Base-by-base conservation (phyloP, 192 early-diverging fungal genomes). In the Spizellomyces punctatus region DNA sequence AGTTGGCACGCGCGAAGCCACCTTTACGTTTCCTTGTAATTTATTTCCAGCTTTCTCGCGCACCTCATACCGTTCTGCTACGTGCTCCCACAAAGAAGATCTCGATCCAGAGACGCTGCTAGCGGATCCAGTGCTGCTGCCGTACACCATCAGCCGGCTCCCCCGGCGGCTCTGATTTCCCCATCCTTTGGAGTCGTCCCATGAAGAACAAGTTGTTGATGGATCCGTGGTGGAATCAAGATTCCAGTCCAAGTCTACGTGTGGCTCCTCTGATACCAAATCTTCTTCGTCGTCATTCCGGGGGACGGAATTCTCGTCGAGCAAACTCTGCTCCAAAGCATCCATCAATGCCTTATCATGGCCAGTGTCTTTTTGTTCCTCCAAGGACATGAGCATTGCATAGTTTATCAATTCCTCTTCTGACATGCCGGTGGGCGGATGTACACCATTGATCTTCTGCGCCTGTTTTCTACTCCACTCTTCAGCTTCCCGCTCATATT, bases 371-470 rank as follows among this genome's bases (percentile, higher is more conserved):
- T 63, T 59, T 8, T 46, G 44, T 16, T 67, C 22, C 17, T 67
- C 58, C 66, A 69, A 60, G 46, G 80, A 82, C 49, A 89, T 63
- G 81, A 88, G 81, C 66, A 85, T 76, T 41, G 86, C 88, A 74
- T 85, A 85, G 14, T 79, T 81, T 47, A 88, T 58, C 9, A 84
- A 74, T 55, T 89, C 88, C 56, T 82, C 76, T 10, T 89, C 86
- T 2, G 85, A 78, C 74, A 89, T 68, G 10, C 59, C n/a, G 17
- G 12, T 19, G 12, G 12, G 50, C 50, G 50, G 17, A 54, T 54
- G 14, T 14, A 61, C 17, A 27, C 59, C 59, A 41, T 61, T 61
- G 42, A 41, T 41, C 36, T 41, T 17, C 36, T 16, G 14, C 36
- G 59, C 16, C 17, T 19, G 14, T 19, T 42, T 19, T 41, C 59